Evolutionary conservation across 495 filamentous ascomycete species (phyloP).

Genomic region (Pyronema domesticum): DNA sequence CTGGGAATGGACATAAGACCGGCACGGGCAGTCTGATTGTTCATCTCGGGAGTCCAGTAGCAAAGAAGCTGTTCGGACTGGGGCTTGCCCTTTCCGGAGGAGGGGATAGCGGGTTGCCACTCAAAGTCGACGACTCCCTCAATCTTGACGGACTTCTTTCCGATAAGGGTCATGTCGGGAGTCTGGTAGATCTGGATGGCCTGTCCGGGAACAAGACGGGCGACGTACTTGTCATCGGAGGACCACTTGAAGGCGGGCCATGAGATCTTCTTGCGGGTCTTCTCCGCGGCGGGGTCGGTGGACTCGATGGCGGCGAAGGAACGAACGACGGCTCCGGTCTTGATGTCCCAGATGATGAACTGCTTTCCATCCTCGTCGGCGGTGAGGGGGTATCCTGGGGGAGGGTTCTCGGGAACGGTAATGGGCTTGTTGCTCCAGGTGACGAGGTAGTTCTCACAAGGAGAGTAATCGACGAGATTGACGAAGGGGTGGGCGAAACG

Average conservation of each 20-base stretch:
- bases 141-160: slow-evolving; percentile 79
- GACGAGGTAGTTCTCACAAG: slow-evolving; percentile 77
- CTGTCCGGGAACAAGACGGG: slow-evolving; percentile 69
- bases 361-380: slow-evolving; percentile 95
- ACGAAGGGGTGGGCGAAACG: slow-evolving; percentile 89
- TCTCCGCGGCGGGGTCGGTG: slow-evolving; percentile 31
- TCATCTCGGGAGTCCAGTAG: slow-evolving; percentile 98
- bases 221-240: slow-evolving; percentile 89
- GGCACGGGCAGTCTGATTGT: slow-evolving; percentile 94
- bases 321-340: slow-evolving; percentile 70
- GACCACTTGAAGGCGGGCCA: slow-evolving; percentile 99
- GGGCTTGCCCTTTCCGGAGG: slow-evolving; percentile 40
- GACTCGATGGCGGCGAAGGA: slow-evolving; percentile 69
- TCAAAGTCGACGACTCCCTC: slow-evolving; percentile 96
- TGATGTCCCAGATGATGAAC: slow-evolving; percentile 96
- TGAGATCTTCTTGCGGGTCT: slow-evolving; percentile 76
- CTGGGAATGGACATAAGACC: slow-evolving; percentile 89
- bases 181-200: slow-evolving; percentile 90
- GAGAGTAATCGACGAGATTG: slow-evolving; percentile 90
- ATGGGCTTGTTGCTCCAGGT: slow-evolving; percentile 93
- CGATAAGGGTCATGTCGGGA: slow-evolving; percentile 76
- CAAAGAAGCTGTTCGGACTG: slow-evolving; percentile 81
- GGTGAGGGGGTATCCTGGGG: slow-evolving; percentile 47
- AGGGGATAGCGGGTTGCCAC: slow-evolving; percentile 71
- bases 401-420: slow-evolving; percentile 65